Conservation (phyloP, 169 alveolate species). For the Babesia ovis region DNA sequence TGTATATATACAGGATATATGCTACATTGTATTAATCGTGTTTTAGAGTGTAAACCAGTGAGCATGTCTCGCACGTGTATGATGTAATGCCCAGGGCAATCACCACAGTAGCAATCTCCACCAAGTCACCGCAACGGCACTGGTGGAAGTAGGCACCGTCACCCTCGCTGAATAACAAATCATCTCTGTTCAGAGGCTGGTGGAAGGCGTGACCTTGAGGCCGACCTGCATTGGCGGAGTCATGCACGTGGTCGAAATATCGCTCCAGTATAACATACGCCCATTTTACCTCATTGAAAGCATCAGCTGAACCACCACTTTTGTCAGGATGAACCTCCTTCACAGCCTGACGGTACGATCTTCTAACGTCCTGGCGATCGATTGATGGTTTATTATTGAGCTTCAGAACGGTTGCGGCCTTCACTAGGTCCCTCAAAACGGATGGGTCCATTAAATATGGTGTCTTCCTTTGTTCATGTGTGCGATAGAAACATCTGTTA, state of each 20-base stretch:
- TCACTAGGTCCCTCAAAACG: constrained; percentile 1
- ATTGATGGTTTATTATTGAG: neutral
- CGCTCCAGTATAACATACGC: constrained; percentile 20
- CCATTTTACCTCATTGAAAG: constrained; percentile 10
- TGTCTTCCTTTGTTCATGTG: no score
- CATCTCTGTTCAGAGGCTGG: neutral
- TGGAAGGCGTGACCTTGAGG: neutral
- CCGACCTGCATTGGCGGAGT: neutral
- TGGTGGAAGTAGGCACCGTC: constrained; percentile 31
- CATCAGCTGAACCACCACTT: constrained; percentile 11
- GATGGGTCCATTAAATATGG: constrained; percentile 10
- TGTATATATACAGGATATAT: neutral
- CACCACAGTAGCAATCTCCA: constrained; percentile 25
- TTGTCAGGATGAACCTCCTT: constrained; percentile 18
- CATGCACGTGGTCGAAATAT: constrained; percentile 21
- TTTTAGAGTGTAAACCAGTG: constrained; percentile 13
- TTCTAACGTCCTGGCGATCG: constrained; percentile 1
- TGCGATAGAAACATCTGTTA: no score
- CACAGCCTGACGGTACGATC: constrained; percentile 11
- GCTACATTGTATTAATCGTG: neutral
- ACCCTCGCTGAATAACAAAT: constrained; percentile 15
- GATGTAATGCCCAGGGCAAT: constrained; percentile 32
- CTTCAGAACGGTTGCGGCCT: constrained; percentile 16
- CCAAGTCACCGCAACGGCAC: constrained; percentile 57
- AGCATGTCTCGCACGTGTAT: constrained; percentile 48